A percentile compares a stretch with the other conserved stretches of the same genome.
Conservation (phyloP, 345 rosid species). For the Bruguiera sexangula region DNA sequence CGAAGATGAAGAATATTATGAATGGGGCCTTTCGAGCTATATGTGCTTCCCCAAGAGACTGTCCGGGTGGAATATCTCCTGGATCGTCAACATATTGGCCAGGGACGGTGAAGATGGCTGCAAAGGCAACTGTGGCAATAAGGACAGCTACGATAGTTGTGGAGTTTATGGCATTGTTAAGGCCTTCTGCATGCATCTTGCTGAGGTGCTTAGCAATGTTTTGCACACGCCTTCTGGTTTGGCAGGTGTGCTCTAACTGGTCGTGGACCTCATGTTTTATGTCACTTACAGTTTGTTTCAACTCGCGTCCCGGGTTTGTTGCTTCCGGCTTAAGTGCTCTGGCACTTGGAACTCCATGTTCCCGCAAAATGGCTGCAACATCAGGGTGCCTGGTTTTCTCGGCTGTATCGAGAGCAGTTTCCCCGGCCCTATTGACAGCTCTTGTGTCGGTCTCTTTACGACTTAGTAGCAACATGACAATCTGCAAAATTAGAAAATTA, state of each 20-base stretch:
- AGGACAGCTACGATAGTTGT: slow-evolving; percentile 92
- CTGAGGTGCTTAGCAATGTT: slow-evolving; percentile 79
- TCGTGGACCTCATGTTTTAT: slow-evolving; percentile 87
- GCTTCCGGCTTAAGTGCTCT: slow-evolving; percentile 48
- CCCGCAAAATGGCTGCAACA: slow-evolving; percentile 48
- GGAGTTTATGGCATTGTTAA: slow-evolving; percentile 91
- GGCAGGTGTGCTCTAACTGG: slow-evolving; percentile 87
- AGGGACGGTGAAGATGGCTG: slow-evolving; percentile 90
- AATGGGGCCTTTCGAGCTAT: slow-evolving; percentile 62
- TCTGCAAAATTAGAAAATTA: slow-evolving; percentile 41
- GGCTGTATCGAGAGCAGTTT: slow-evolving; percentile 83
- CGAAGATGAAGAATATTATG: slow-evolving; percentile 74
- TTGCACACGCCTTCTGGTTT: slow-evolving; percentile 77
- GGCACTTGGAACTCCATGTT: slow-evolving; percentile 70
- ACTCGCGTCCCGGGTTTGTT: slow-evolving; percentile 61
- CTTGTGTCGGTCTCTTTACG: slow-evolving; percentile 42
- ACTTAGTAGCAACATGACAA: slow-evolving; percentile 56
- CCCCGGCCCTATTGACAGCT: slow-evolving; percentile 58
- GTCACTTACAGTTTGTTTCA: slow-evolving; percentile 91
- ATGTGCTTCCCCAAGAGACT: slow-evolving; percentile 73
- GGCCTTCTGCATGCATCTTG: slow-evolving; percentile 87
- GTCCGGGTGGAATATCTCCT: slow-evolving; percentile 31
- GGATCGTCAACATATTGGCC: slow-evolving; percentile 73
- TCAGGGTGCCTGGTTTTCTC: slow-evolving; percentile 65
- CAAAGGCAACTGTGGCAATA: slow-evolving; percentile 90